Evolutionary conservation across 108 stramenopile genomes (phyloP).

Genomic region (Nitzschia putrida): DNA sequence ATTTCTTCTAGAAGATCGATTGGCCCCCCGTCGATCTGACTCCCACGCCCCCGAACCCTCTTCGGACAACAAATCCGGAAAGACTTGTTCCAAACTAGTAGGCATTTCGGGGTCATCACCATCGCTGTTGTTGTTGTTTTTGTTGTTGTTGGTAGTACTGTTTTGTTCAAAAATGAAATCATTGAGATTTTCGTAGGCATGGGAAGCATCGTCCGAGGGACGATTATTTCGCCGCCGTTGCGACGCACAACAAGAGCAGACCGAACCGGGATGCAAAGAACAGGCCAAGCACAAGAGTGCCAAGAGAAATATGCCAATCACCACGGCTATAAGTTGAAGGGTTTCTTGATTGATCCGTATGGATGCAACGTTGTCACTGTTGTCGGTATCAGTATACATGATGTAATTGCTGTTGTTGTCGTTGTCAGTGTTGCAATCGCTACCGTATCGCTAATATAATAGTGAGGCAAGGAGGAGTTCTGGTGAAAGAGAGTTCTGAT

Average conservation of each 20-base stretch:
- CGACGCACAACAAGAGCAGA: conserved; percentile 19
- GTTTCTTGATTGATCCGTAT: conserved; percentile 11
- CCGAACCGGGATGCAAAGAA: conserved; percentile 21
- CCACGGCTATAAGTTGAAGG: conserved; percentile 13
- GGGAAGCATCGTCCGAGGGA: background rate
- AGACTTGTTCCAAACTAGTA: conserved; percentile 30
- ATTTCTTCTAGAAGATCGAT: background rate
- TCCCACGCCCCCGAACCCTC: conserved; percentile 1
- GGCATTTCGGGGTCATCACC: conserved; percentile 2
- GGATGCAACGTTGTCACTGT: background rate
- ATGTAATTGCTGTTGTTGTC: no score
- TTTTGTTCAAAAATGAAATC: conserved; percentile 30
- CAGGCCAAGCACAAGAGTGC: conserved; percentile 32
- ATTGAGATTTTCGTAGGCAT: conserved; percentile 30
- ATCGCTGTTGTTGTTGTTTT: background rate
- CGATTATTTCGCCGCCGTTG: background rate
- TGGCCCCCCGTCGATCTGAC: background rate
- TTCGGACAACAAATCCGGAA: conserved; percentile 29
- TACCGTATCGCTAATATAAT: no score
- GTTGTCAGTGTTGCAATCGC: no score
- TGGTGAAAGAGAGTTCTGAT: no score
- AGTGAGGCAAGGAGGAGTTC: no score
- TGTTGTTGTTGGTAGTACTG: background rate
- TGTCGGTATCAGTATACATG: no score
- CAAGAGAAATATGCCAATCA: conserved; percentile 31